Conservation (phyloP, 176 grass and related monocot genomes). For the Carex myosuroides region DNA sequence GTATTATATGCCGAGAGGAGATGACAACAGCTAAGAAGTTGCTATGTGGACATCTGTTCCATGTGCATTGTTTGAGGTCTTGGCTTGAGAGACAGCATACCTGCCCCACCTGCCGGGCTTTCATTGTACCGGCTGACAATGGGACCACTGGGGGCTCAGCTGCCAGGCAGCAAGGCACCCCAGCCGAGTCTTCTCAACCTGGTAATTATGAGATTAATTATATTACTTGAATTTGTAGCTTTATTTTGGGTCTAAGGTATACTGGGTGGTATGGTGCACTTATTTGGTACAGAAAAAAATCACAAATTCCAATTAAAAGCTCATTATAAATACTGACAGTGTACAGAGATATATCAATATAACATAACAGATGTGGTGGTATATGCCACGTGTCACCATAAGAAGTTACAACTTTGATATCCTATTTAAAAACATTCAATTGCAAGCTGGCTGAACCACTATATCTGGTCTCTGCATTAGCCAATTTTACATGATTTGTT, state of each 20-base stretch:
- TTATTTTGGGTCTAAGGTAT: background rate
- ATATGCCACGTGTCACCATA: too few species aligned
- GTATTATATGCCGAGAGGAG: conserved; percentile 98
- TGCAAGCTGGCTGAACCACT: background rate
- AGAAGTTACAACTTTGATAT: background rate
- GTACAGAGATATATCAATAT: background rate
- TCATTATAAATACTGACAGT: background rate
- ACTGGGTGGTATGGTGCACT: background rate
- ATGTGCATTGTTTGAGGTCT: conserved; percentile 91
- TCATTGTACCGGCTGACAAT: conserved; percentile 67
- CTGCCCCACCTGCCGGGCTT: conserved; percentile 93
- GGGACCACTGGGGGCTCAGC: conserved; percentile 25
- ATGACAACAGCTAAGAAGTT: conserved; percentile 91
- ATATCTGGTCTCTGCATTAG: background rate
- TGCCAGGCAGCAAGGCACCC: conserved; percentile 36
- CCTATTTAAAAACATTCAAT: background rate
- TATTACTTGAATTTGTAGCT: background rate
- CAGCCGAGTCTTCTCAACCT: conserved; percentile 50
- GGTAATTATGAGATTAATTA: conserved; percentile 39
- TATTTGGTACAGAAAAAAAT: background rate
- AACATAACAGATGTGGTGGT: background rate
- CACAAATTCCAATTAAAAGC: background rate
- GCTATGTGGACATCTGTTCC: conserved; percentile 90
- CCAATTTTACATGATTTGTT: background rate
- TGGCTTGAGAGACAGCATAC: conserved; percentile 93